Conservation (phyloP, 1,284 basidiomycete genomes). For the Tremellales sp. region DNA sequence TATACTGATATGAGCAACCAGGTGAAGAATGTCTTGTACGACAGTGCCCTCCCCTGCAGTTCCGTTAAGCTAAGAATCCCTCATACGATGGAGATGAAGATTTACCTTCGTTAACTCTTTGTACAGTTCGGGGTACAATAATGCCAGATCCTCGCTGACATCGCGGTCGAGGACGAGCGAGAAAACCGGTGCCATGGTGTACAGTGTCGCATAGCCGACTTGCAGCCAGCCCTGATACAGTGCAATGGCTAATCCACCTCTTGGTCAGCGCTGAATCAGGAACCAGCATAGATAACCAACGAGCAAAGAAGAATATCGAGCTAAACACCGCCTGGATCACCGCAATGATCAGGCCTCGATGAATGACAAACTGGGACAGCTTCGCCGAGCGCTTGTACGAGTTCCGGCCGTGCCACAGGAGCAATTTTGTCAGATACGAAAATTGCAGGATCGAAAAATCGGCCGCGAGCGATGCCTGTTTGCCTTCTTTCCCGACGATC, state of each 20-base stretch:
- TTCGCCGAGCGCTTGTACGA: constrained; percentile 98
- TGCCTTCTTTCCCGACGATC: constrained; percentile 98
- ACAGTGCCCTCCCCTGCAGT: constrained; percentile 76
- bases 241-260: constrained; percentile 62
- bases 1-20: constrained; percentile 98
- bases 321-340: constrained; percentile 97
- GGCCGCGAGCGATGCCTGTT: constrained; percentile 94
- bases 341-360: constrained; percentile 94
- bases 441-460: constrained; percentile 98
- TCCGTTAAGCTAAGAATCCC: too few species aligned
- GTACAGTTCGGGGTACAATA: constrained; percentile 96
- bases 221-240: constrained; percentile 98
- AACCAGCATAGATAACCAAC: constrained; percentile 20
- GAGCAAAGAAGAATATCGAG: constrained; percentile 97
- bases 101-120: constrained; percentile 90
- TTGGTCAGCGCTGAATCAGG: neutral
- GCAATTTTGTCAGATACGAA: constrained; percentile 86
- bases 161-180: constrained; percentile 93
- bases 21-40: constrained; percentile 95
- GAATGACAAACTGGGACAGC: constrained; percentile 97
- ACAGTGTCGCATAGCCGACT: constrained; percentile 95
- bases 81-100: too few species aligned
- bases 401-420: constrained; percentile 85
- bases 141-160: constrained; percentile 89
- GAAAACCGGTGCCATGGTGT: constrained; percentile 98